Conservation (phyloP, 1,139 yeast genomes). For the Sugiyamaella pinicola region DNA sequence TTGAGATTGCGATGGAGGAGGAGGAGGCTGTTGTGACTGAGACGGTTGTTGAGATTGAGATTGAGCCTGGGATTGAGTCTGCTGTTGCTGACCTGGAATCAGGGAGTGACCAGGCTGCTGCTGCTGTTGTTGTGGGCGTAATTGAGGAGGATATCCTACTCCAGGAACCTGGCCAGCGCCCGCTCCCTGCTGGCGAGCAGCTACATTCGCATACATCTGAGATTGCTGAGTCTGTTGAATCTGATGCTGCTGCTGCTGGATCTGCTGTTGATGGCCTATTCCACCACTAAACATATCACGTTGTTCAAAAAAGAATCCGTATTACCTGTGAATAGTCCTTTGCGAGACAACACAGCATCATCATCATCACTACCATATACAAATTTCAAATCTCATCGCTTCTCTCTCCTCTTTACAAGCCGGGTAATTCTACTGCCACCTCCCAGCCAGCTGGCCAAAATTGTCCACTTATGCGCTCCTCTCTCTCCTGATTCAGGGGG, state of each 20-base stretch:
- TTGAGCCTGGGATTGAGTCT: constrained; percentile 14
- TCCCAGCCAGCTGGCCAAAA: no score
- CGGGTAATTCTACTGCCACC: neutral
- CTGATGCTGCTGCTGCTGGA: no score
- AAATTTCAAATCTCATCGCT: neutral
- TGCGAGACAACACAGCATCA: no score
- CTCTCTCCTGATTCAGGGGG: no score
- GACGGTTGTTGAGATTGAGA: constrained; percentile 28
- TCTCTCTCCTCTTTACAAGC: neutral
- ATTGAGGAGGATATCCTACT: neutral
- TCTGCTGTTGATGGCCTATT: neutral
- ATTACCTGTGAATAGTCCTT: neutral
- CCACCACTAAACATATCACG: neutral
- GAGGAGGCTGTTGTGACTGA: neutral
- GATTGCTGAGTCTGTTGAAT: no score
- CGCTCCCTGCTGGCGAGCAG: constrained; percentile 4
- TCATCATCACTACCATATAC: no score
- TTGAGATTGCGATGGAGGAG: constrained; percentile 1
- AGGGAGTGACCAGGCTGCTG: constrained; percentile 12
- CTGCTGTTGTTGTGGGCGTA: constrained; percentile 19
- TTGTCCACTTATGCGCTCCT: no score
- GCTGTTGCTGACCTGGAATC: constrained; percentile 17
- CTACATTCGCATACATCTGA: constrained; percentile 6
- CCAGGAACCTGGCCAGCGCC: neutral
- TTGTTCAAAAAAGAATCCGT: neutral